Percentiles rank a stretch among this genome's conserved stretches.
These are phyloP conservation scores for Apium graveolens DNA, from an alignment of 129 eudicot species.

Conservation along the genomic window DNA sequence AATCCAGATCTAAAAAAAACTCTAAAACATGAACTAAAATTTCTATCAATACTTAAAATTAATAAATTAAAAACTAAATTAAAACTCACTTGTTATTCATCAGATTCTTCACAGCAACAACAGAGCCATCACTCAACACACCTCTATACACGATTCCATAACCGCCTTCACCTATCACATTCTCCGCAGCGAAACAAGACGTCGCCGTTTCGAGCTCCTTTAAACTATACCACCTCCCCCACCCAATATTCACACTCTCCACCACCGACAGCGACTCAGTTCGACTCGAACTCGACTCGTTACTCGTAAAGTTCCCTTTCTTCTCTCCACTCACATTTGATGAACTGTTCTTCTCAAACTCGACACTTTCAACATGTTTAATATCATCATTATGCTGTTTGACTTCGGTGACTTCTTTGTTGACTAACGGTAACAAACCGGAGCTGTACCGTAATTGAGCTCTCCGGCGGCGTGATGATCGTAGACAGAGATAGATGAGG, in stretches of 20 bases:
- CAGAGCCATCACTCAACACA: slow-evolving; percentile 55
- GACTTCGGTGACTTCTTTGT: slow-evolving; percentile 17
- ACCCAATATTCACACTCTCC: slow-evolving; percentile 6
- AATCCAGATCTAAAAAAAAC: slow-evolving; percentile 26
- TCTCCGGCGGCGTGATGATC: slow-evolving; percentile 39
- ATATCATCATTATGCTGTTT: slow-evolving; percentile 20
- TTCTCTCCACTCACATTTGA: slow-evolving; percentile 18
- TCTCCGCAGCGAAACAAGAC: not conserved
- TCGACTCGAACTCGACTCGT: slow-evolving; percentile 49
- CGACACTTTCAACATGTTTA: slow-evolving; percentile 10
- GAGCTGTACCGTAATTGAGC: slow-evolving; percentile 40
- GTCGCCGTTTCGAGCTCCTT: slow-evolving; percentile 9
- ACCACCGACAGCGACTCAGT: not conserved
- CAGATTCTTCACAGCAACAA: slow-evolving; percentile 78
- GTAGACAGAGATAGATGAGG: slow-evolving; percentile 35
- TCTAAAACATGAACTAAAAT: not conserved
- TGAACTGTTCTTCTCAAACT: slow-evolving; percentile 15
- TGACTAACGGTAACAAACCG: slow-evolving; percentile 52
- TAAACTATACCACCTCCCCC: slow-evolving; percentile 35
- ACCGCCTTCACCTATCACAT: slow-evolving; percentile 73
- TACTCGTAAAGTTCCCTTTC: slow-evolving; percentile 40
- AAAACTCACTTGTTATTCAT: slow-evolving; percentile 67
- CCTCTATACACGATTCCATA: slow-evolving; percentile 78
- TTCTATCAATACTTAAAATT: not conserved
- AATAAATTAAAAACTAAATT: not conserved